Evolutionary conservation across 495 filamentous ascomycete genomes (phyloP).

Genomic region (Penicillium nucicola): DNA sequence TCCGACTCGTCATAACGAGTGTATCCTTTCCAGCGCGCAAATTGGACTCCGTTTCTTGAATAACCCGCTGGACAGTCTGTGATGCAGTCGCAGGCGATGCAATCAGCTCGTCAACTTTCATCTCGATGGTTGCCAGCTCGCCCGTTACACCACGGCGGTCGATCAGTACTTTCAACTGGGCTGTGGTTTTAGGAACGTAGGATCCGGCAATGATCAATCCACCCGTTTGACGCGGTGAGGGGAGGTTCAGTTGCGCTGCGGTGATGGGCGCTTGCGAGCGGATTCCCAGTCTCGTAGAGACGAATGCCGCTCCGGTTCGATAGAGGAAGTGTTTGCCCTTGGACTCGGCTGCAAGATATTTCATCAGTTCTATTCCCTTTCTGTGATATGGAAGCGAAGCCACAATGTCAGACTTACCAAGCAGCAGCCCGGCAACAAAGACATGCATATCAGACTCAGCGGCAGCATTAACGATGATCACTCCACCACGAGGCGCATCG

Average conservation of each 20-base stretch:
- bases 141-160: slow-evolving; percentile 27
- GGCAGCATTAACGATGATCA: slow-evolving; percentile 50
- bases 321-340: slow-evolving; percentile 49
- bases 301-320: slow-evolving; percentile 52
- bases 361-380: no score
- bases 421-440: slow-evolving; percentile 42
- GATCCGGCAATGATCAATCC: slow-evolving; percentile 52
- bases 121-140: slow-evolving; percentile 43
- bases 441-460: slow-evolving; percentile 53
- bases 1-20: slow-evolving; percentile 52
- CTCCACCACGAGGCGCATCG: slow-evolving; percentile 27
- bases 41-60: slow-evolving; percentile 24
- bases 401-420: slow-evolving; percentile 22
- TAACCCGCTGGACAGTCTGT: slow-evolving; percentile 20
- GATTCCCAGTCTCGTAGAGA: slow-evolving; percentile 52
- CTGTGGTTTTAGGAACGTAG: slow-evolving; percentile 54
- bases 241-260: slow-evolving; percentile 35
- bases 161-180: slow-evolving; percentile 41
- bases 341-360: slow-evolving; percentile 28
- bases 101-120: slow-evolving; percentile 44
- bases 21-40: slow-evolving; percentile 38
- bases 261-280: slow-evolving; percentile 42
- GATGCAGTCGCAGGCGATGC: slow-evolving; percentile 22
- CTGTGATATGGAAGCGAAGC: no score
- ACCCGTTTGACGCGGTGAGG: slow-evolving; percentile 29